Evolutionary conservation across 2,329 filamentous ascomycete genomes (phyloP).

Genomic region (Balansia obtecta): DNA sequence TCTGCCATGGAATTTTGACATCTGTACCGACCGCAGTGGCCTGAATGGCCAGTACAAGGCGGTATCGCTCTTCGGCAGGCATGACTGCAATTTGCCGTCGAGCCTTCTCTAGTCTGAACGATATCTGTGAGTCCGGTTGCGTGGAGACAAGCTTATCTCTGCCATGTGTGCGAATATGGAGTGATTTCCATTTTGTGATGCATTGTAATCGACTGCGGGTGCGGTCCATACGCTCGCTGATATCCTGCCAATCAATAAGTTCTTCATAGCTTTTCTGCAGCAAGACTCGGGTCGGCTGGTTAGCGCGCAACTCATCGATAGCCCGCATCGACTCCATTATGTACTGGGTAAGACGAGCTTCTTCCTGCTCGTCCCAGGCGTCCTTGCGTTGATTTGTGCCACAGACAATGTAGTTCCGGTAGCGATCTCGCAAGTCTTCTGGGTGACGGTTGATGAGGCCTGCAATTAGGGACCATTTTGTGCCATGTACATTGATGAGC

Average conservation of each 20-base stretch:
- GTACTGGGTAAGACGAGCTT: conserved; percentile 35
- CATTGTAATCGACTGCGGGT: conserved; percentile 57
- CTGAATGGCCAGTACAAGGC: conserved; percentile 30
- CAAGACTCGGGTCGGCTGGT: conserved; percentile 18
- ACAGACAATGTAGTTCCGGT: conserved; percentile 53
- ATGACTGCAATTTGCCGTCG: conserved; percentile 29
- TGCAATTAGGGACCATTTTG: conserved; percentile 51
- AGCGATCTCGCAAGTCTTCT: conserved; percentile 57
- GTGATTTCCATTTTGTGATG: conserved; percentile 50
- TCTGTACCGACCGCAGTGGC: conserved; percentile 28
- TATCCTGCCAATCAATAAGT: conserved; percentile 51
- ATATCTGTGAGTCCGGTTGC: conserved; percentile 20
- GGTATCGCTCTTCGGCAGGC: conserved; percentile 30
- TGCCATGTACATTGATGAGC: conserved; percentile 24
- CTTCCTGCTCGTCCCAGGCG: conserved; percentile 50
- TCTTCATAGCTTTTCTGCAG: conserved; percentile 33
- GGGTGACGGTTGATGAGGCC: conserved; percentile 50
- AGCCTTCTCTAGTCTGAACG: conserved; percentile 31
- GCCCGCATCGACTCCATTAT: conserved; percentile 40
- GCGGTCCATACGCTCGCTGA: conserved; percentile 49
- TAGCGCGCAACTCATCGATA: conserved; percentile 28
- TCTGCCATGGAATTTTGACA: conserved; percentile 36
- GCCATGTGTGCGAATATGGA: conserved; percentile 23
- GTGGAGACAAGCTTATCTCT: conserved; percentile 21
- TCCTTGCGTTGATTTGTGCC: conserved; percentile 38